Conservation (phyloP, 1,139 yeast genomes). For the Suhomyces bokatorum region DNA sequence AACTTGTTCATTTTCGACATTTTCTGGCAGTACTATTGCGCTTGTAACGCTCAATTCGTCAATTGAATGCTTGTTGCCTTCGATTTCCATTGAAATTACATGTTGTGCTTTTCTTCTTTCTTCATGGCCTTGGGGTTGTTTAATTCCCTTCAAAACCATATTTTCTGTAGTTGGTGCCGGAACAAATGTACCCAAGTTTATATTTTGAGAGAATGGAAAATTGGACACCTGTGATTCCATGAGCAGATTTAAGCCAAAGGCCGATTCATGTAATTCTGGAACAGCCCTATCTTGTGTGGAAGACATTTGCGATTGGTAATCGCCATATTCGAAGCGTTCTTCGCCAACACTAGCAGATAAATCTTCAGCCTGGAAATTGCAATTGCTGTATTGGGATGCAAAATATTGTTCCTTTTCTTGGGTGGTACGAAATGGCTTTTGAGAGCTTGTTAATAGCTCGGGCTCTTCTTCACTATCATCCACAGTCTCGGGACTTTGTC, state of each 20-base stretch:
- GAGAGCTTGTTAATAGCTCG: slow-evolving; percentile 11
- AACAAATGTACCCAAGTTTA: neutral
- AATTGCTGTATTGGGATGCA: slow-evolving; percentile 10
- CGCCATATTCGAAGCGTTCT: slow-evolving; percentile 2
- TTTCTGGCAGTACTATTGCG: no score
- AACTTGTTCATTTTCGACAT: no score
- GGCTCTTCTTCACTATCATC: slow-evolving; percentile 21
- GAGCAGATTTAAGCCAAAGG: neutral
- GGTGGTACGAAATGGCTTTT: neutral
- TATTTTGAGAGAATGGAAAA: neutral
- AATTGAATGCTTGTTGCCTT: no score
- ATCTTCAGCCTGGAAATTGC: slow-evolving; percentile 16
- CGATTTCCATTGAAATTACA: neutral
- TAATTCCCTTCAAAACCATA: neutral
- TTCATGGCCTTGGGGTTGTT: neutral
- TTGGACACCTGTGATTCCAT: neutral
- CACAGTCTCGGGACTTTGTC: slow-evolving; percentile 8
- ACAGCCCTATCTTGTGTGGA: slow-evolving; percentile 5
- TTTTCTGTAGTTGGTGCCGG: neutral
- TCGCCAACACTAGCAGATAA: slow-evolving; percentile 7
- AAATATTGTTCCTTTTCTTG: neutral
- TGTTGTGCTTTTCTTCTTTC: neutral
- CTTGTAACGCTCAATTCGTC: no score
- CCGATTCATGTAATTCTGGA: neutral
- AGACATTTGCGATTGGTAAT: slow-evolving; percentile 1